These are phyloP conservation scores for Colletotrichum noveboracense DNA, from an alignment of 2,329 filamentous ascomycete species.

Conservation along the genomic window DNA sequence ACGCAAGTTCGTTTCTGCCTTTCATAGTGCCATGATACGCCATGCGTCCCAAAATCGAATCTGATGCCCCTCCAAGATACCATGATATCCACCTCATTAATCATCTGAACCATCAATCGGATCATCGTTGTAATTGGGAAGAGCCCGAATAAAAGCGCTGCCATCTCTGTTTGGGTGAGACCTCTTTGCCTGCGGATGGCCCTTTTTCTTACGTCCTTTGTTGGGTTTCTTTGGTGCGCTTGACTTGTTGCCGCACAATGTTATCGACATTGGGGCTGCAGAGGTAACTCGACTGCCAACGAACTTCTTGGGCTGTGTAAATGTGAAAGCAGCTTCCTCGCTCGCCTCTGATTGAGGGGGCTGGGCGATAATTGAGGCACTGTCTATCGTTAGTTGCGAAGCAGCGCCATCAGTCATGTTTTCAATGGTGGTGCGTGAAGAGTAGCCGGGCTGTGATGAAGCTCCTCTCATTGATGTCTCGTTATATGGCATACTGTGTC, in stretches of 20 bases:
- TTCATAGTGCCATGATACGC: not conserved
- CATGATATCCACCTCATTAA: not conserved
- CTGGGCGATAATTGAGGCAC: not conserved
- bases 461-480: not conserved
- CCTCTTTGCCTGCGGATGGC: not conserved
- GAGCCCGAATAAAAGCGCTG: conserved; percentile 8
- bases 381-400: not conserved
- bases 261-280: not conserved
- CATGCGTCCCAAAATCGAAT: not conserved
- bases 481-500: not conserved
- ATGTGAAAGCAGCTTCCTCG: not conserved
- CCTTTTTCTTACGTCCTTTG: not conserved
- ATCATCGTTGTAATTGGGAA: conserved; percentile 17
- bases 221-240: not conserved
- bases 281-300: not conserved
- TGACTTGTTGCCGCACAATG: not conserved
- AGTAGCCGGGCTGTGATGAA: not conserved
- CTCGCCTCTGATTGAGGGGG: not conserved
- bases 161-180: conserved; percentile 3
- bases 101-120: conserved; percentile 21
- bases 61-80: not conserved
- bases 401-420: not conserved
- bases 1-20: not conserved
- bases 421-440: not conserved
- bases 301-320: conserved; percentile 19